Evolutionary conservation across 2,329 filamentous ascomycete genomes (phyloP), one percentile per base, ranked within the genome.

Genomic region (Colletotrichum tropicale): DNA sequence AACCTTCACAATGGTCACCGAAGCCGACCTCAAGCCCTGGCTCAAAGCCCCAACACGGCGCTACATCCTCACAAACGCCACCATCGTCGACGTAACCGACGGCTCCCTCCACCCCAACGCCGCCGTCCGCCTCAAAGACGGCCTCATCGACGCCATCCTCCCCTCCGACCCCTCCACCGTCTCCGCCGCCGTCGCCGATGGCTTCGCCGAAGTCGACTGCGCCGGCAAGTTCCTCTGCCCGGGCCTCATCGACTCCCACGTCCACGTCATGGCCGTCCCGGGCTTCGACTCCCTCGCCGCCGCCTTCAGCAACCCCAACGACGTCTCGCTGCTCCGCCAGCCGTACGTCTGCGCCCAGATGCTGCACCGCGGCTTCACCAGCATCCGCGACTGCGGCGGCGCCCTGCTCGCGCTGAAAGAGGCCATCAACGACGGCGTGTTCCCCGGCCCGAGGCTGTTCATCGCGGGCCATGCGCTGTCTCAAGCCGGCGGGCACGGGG

Each of bases 401-500:
- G 90, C 91, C 3, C 84, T 85, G 1, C 81, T 88, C 0, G 88
- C 90, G 1, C 83, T 93, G 18, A 89, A 89, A 75, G 85, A 92
- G 78, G 90, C 91, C 4, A 85, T 92, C 32, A 85, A 85, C 3
- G 89, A 93, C 30, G 87, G 87, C 4, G 85, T 92, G 0, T 86
- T 90, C 62, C 86, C 87, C 3, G 91, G 90, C 0, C 91, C 91
- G 0, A 82, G 90, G 13, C 80, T 92, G 6, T 91, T 91, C 81
- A 89, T 91, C 32, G 85, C 89, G 1, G 88, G 88, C 5, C 85
- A 88, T 65, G 89, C 88, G 0, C 85, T 93, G 13, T 88, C 86
- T 6, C 91, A 92, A 79, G 90, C 90, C 0, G 91, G 90, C 2
- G 91, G 91, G 0, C 91, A 92, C 75, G 89, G 86, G 1, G 90